Percentiles rank a stretch among this genome's conserved stretches.
These are phyloP conservation scores for Trichoderma sp. DNA, from an alignment of 2,329 filamentous ascomycete genomes.

Conservation along the genomic window DNA sequence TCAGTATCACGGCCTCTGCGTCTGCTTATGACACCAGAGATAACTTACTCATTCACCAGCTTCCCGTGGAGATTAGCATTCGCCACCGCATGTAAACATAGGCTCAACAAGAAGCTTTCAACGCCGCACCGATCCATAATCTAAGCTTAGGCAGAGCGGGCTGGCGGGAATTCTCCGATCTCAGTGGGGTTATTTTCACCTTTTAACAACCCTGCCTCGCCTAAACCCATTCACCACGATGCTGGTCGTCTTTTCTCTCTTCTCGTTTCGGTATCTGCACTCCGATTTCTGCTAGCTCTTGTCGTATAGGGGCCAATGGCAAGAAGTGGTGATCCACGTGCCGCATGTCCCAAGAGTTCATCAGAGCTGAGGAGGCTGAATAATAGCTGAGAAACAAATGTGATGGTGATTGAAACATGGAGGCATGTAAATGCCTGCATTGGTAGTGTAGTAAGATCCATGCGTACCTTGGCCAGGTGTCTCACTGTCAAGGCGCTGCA, in stretches of 20 bases:
- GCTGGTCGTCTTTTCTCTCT: not conserved
- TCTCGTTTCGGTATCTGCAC: not conserved
- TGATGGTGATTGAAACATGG: not conserved
- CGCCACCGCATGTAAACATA: not conserved
- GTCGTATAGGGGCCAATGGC: not conserved
- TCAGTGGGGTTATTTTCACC: not conserved
- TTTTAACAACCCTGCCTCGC: not conserved
- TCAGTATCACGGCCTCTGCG: not conserved
- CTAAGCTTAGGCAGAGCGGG: not conserved
- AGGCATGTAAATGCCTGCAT: not conserved
- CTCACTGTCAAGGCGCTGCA: not conserved
- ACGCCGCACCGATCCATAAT: not conserved
- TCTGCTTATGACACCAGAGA: not conserved
- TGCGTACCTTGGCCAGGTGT: not conserved
- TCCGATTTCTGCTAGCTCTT: not conserved
- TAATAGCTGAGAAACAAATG: not conserved
- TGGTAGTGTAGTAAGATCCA: not conserved
- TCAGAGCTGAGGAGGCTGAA: no score
- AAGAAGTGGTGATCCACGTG: not conserved
- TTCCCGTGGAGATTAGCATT: not conserved
- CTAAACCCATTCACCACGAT: not conserved
- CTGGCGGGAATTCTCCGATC: conserved; percentile 2
- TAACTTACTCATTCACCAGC: not conserved
- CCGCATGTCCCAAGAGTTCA: not conserved
- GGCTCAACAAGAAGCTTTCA: not conserved